Percentiles rank a stretch among this genome's conserved stretches.
These are phyloP conservation scores for Pseudopyrenochaeta lycopersici DNA, from an alignment of 2,329 filamentous ascomycete genomes.

Conservation along the genomic window DNA sequence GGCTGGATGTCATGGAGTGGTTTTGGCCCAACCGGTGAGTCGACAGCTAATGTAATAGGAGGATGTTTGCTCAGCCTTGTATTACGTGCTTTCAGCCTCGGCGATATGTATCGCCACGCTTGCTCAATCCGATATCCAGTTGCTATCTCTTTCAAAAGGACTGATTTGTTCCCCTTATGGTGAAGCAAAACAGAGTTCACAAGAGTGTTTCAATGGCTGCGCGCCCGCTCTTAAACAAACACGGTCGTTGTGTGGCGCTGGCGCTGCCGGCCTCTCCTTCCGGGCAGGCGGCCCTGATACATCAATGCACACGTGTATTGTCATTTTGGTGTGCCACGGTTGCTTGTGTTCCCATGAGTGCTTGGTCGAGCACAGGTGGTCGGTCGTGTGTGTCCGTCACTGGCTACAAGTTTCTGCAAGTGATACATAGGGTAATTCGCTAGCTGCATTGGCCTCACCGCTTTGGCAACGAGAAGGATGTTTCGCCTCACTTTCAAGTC, in stretches of 20 bases:
- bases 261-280: background rate
- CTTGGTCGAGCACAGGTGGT: conserved; percentile 21
- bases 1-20: conserved; percentile 3
- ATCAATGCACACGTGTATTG: conserved; percentile 10
- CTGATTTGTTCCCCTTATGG: background rate
- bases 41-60: conserved; percentile 10
- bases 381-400: conserved; percentile 25
- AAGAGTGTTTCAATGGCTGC: background rate
- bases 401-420: conserved; percentile 22
- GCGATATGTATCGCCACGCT: conserved; percentile 13
- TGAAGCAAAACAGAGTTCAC: background rate
- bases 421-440: conserved; percentile 8
- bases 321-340: conserved; percentile 5
- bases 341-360: conserved; percentile 12
- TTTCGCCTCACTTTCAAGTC: conserved; percentile 29
- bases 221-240: conserved; percentile 9
- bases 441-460: conserved; percentile 14
- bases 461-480: conserved; percentile 6
- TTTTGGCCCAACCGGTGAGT: conserved; percentile 24
- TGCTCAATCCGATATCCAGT: conserved; percentile 1
- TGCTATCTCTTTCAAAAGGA: background rate
- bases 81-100: conserved; percentile 18
- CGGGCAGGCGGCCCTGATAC: conserved; percentile 4
- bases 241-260: conserved; percentile 4
- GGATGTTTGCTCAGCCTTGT: conserved; percentile 21